These are phyloP conservation scores for Alternaria gansuensis DNA, from an alignment of 2,329 filamentous ascomycete species.

Conservation along the genomic window DNA sequence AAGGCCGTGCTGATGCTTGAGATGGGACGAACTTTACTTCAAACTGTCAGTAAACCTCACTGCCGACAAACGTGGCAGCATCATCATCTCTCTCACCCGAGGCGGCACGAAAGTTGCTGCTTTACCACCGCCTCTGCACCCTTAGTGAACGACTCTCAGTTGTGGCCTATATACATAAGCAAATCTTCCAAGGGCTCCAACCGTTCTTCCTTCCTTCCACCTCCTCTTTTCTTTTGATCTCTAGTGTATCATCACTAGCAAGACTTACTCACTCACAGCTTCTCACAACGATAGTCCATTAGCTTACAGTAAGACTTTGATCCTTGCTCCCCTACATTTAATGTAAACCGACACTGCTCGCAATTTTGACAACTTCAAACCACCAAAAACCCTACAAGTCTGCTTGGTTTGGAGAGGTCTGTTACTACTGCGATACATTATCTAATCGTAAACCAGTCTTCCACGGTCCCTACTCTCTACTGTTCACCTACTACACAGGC, in stretches of 20 bases:
- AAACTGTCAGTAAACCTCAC: neutral
- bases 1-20: neutral
- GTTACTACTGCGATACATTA: neutral
- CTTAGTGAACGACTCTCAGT: neutral
- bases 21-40: constrained; percentile 7
- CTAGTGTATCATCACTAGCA: neutral
- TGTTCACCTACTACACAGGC: neutral
- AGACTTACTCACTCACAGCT: neutral
- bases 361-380: neutral
- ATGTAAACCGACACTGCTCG: neutral
- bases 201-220: constrained; percentile 1
- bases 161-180: constrained; percentile 13
- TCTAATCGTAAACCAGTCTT: constrained; percentile 15
- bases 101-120: neutral
- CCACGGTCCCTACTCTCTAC: neutral
- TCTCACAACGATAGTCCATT: neutral
- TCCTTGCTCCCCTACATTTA: neutral
- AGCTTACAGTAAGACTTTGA: neutral
- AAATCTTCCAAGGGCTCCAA: neutral
- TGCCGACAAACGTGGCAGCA: neutral
- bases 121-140: constrained; percentile 3
- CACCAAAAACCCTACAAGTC: neutral
- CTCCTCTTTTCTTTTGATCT: neutral
- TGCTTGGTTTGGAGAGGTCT: constrained; percentile 1
- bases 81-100: constrained; percentile 15